Percentiles rank a stretch among this genome's conserved stretches.
These are phyloP conservation scores for Diaporthe ampelina DNA, from an alignment of 2,329 filamentous ascomycete species.

Conservation along the genomic window DNA sequence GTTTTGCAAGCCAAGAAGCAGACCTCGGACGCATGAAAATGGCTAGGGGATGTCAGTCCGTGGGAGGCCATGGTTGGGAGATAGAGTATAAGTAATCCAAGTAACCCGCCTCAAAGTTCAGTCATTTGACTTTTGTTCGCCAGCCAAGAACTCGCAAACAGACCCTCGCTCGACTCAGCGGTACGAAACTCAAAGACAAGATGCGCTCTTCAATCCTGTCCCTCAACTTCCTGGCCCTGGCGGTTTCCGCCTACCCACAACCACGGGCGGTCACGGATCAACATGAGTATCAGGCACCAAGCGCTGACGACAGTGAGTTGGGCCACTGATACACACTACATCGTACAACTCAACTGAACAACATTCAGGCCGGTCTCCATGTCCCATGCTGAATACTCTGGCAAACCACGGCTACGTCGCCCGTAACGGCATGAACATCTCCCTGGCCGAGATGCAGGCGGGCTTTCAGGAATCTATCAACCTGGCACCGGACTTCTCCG, in stretches of 20 bases:
- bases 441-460: conserved; percentile 4
- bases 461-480: conserved; percentile 23
- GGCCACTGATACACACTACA: background rate
- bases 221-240: conserved; percentile 7
- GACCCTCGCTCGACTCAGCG: background rate
- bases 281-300: conserved; percentile 21
- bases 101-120: background rate
- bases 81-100: conserved; percentile 4
- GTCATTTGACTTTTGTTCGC: background rate
- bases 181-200: background rate
- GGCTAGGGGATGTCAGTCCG: background rate
- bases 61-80: background rate
- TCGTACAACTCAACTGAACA: background rate
- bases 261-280: background rate
- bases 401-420: conserved; percentile 34
- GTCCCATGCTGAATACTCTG: conserved; percentile 31
- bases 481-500: conserved; percentile 15
- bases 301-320: conserved; percentile 19
- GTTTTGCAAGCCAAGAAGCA: background rate
- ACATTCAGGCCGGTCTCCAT: background rate
- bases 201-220: conserved; percentile 14
- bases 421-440: conserved; percentile 28
- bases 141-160: background rate
- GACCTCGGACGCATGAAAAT: background rate
- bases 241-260: conserved; percentile 8